Percentiles rank a stretch among this genome's conserved stretches.
Evolutionary conservation across 2,329 filamentous ascomycete genomes (phyloP).

Genomic region (Fusarium sp.): DNA sequence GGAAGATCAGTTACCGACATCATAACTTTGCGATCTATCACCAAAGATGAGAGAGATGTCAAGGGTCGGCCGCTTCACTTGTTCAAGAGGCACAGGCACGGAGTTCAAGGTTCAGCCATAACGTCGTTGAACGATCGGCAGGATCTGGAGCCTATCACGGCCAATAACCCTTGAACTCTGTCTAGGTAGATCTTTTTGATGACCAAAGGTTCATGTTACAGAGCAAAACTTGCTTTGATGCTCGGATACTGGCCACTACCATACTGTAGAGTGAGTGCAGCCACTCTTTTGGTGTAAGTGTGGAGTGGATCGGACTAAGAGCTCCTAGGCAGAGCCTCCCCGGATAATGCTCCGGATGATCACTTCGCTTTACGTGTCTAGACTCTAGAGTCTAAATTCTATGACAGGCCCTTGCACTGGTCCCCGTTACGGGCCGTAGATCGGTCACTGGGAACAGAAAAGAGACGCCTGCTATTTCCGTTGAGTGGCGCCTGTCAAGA

Average conservation of each 20-base stretch:
- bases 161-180: conserved; percentile 8
- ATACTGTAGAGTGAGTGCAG: no score
- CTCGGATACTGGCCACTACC: not conserved
- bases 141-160: conserved; percentile 6
- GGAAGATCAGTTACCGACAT: conserved; percentile 1
- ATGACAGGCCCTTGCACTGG: not conserved
- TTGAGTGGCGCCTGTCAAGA: conserved; percentile 16
- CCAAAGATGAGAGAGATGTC: not conserved
- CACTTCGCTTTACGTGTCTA: not conserved
- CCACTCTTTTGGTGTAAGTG: no score
- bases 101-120: not conserved
- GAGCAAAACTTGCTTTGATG: conserved; percentile 3
- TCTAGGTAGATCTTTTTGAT: not conserved
- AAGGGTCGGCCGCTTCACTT: conserved; percentile 25
- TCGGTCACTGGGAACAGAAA: not conserved
- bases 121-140: conserved; percentile 11
- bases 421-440: conserved; percentile 12
- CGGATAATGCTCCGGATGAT: not conserved
- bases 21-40: not conserved
- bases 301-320: not conserved
- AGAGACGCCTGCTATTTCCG: conserved; percentile 11
- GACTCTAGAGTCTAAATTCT: no score
- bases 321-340: conserved; percentile 1
- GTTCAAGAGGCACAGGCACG: not conserved
- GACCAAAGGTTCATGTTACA: not conserved